Percentiles rank a stretch among this genome's conserved stretches.
Evolutionary conservation across 2,329 filamentous ascomycete genomes (phyloP).

Genomic region (Pseudocercospora musae): DNA sequence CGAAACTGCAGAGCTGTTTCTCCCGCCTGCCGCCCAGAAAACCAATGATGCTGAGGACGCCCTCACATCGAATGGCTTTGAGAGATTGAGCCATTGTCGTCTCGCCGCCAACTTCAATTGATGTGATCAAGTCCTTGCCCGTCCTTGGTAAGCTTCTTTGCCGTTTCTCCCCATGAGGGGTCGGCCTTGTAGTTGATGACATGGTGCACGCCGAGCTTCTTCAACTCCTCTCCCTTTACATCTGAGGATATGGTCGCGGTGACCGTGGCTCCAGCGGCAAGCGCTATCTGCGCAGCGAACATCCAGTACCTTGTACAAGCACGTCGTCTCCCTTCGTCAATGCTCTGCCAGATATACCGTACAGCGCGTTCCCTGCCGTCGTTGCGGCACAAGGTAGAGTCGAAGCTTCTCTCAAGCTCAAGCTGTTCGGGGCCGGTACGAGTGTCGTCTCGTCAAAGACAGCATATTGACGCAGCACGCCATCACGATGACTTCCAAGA

Average conservation of each 20-base stretch:
- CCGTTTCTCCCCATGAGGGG: slow-evolving; percentile 53
- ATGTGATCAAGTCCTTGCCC: slow-evolving; percentile 58
- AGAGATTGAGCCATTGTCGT: slow-evolving; percentile 54
- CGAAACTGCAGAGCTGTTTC: slow-evolving; percentile 48
- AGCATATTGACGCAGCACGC: slow-evolving; percentile 2
- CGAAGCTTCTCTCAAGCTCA: neutral
- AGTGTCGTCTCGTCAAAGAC: slow-evolving; percentile 2
- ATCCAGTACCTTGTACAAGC: slow-evolving; percentile 66
- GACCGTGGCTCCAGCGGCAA: slow-evolving; percentile 53
- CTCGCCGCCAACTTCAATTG: slow-evolving; percentile 61
- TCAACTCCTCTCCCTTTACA: slow-evolving; percentile 50
- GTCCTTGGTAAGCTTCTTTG: slow-evolving; percentile 51
- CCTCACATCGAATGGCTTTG: slow-evolving; percentile 44
- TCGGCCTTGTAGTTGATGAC: slow-evolving; percentile 57
- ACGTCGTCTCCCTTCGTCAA: slow-evolving; percentile 55
- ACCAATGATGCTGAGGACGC: slow-evolving; percentile 54
- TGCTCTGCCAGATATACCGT: slow-evolving; percentile 51
- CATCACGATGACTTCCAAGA: slow-evolving; percentile 30
- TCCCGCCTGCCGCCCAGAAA: slow-evolving; percentile 50
- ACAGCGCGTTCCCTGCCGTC: neutral
- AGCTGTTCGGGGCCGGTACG: neutral
- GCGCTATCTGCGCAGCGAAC: slow-evolving; percentile 58
- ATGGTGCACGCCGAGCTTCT: slow-evolving; percentile 53
- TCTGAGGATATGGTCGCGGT: slow-evolving; percentile 56
- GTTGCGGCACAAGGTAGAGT: neutral